phyloP scores from a whole-genome alignment of 768 basidiomycete species.

The Suillus fuscotomentosus region DNA sequence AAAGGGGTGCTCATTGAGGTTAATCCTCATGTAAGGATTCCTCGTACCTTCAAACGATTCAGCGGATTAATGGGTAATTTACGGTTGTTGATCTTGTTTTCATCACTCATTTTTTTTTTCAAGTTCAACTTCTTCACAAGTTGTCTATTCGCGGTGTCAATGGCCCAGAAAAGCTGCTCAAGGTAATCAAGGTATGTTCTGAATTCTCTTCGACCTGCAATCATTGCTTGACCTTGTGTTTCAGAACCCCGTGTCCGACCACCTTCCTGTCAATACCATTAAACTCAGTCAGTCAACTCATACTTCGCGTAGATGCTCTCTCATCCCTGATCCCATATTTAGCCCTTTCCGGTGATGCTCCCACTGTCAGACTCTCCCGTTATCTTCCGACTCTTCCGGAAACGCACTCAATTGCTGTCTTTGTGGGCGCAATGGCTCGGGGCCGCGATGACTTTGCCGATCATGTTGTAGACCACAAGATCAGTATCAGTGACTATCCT shows the following conservation, averaged over 20 bases:
- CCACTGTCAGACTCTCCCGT: constrained; percentile 72
- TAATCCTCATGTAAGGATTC: constrained; percentile 96
- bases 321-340: constrained; percentile 8
- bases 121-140: constrained; percentile 96
- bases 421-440: constrained; percentile 98
- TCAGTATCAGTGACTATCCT: constrained; percentile 92
- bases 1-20: constrained; percentile 97
- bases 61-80: constrained; percentile 93
- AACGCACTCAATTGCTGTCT: constrained; percentile 89
- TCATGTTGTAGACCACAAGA: constrained; percentile 91
- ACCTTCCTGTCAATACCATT: constrained; percentile 91
- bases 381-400: constrained; percentile 85
- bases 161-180: constrained; percentile 93
- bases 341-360: constrained; percentile 93
- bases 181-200: constrained; percentile 84
- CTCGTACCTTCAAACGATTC: constrained; percentile 97
- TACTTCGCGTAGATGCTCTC: not conserved
- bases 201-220: not conserved
- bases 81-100: not conserved
- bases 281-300: constrained; percentile 77
- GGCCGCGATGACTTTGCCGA: constrained; percentile 98
- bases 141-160: constrained; percentile 95
- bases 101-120: constrained; percentile 7
- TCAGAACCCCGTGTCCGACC: constrained; percentile 92
- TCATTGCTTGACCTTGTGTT: constrained; percentile 6